Base-by-base conservation (phyloP, 805 yeast species). In the Ogataea philodendri region DNA sequence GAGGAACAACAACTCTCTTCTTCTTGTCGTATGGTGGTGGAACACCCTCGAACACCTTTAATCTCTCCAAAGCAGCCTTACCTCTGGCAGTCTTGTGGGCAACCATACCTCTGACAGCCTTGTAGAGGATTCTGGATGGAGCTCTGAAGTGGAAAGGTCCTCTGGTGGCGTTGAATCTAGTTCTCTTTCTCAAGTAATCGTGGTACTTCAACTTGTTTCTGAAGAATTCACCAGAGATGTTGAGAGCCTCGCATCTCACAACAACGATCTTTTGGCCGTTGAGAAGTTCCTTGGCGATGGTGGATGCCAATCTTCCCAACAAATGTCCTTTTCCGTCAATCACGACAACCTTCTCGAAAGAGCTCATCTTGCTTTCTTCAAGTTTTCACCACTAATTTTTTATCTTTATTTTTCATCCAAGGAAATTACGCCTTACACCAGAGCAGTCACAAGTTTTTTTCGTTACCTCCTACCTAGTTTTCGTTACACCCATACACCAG, bases 111-210 rank as follows among this genome's bases (percentile, higher is more conserved):
- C 96, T 85, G 70, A 93, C 74, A 66, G 99, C 97, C 84, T 93
- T 93, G 94, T 89, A 89, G 76, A 93, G 88, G 75, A 93, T 90
- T 78, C 97, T 88, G 52, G 97, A 89, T 72, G 99, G 99, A 52
- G 99, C 99, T 77, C 97, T 93, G 96, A 93, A 93, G 73, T 93
- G 99, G 97, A 90, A 93, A 66, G 97, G 97, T 78, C 98, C 99
- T 72, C 88, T 84, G 65, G 79, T 83, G 78, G 88, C 88, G 95
- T 93, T 93, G 89, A 72, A 93, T 77, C 95, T 84, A 68, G 98
- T 89, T 63, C 94, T 85, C 83, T 93, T 93, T 83, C 98, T 89
- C 74, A 93, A 84, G 88, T 89, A 93, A 70, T 94, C 99, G 75
- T 89, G 97, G 93, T 88, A 93, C 85, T 93, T 93, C 74, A 90